These are phyloP conservation scores for Saturnispora zaruensis DNA, from an alignment of 805 yeast species.

Conservation along the genomic window DNA sequence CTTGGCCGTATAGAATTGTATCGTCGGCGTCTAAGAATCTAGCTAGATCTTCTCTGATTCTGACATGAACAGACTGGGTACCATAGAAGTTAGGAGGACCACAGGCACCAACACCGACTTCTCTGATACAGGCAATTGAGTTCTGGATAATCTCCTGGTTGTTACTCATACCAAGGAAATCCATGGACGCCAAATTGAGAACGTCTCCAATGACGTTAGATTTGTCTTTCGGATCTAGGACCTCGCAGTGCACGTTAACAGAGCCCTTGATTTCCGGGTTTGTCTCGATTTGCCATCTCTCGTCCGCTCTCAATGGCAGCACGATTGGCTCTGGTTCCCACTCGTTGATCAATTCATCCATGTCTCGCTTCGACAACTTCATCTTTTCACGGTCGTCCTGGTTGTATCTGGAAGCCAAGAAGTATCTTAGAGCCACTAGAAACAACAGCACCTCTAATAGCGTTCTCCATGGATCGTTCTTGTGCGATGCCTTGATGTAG, in stretches of 20 bases:
- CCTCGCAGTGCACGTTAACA: slow-evolving; percentile 29
- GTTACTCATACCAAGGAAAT: slow-evolving; percentile 57
- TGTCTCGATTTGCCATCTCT: slow-evolving; percentile 52
- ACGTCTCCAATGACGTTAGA: slow-evolving; percentile 29
- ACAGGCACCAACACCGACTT: slow-evolving; percentile 94
- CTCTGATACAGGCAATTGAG: slow-evolving; percentile 50
- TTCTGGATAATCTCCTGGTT: slow-evolving; percentile 38
- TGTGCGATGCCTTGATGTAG: slow-evolving; percentile 79
- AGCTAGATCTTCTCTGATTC: slow-evolving; percentile 69
- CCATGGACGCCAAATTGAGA: slow-evolving; percentile 61
- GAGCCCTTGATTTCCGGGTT: slow-evolving; percentile 58
- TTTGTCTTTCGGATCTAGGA: slow-evolving; percentile 23
- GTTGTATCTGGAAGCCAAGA: slow-evolving; percentile 67
- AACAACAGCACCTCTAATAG: slow-evolving; percentile 68
- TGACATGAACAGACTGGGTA: slow-evolving; percentile 81
- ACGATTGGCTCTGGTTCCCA: slow-evolving; percentile 91
- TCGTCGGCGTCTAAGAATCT: slow-evolving; percentile 67
- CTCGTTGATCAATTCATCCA: slow-evolving; percentile 76
- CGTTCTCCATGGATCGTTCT: slow-evolving; percentile 89
- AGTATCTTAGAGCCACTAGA: slow-evolving; percentile 77
- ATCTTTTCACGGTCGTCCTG: slow-evolving; percentile 67
- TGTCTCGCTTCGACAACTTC: slow-evolving; percentile 49
- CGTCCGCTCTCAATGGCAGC: slow-evolving; percentile 40
- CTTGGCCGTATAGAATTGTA: slow-evolving; percentile 88
- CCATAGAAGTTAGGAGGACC: slow-evolving; percentile 98